A percentile compares a stretch with the other conserved stretches of the same genome.
These are phyloP conservation scores for Tetracladium setigerum DNA, from an alignment of 495 filamentous ascomycete genomes.

Conservation along the genomic window DNA sequence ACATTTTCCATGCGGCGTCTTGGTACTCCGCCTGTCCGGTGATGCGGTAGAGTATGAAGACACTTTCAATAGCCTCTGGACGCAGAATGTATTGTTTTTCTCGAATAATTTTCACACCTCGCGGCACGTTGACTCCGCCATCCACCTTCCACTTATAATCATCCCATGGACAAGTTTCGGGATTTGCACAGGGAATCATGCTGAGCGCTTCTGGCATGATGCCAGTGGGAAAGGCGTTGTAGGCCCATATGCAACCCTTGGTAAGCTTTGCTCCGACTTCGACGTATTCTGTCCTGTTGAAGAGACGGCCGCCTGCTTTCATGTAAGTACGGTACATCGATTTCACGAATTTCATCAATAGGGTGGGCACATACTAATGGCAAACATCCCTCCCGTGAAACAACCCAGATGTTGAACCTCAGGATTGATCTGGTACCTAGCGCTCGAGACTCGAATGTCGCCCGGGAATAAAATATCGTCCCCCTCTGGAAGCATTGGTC, in stretches of 20 bases:
- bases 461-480: slow-evolving; percentile 68
- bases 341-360: slow-evolving; percentile 31
- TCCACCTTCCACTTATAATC: slow-evolving; percentile 48
- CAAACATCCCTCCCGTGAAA: slow-evolving; percentile 90
- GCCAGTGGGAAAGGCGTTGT: slow-evolving; percentile 63
- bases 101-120: slow-evolving; percentile 32
- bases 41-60: slow-evolving; percentile 51
- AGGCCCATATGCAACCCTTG: slow-evolving; percentile 84
- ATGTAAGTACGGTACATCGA: slow-evolving; percentile 26
- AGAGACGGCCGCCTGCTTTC: slow-evolving; percentile 69
- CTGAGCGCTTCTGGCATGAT: slow-evolving; percentile 69
- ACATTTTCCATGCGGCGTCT: slow-evolving; percentile 53
- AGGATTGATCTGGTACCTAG: slow-evolving; percentile 25
- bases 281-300: slow-evolving; percentile 57
- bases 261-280: slow-evolving; percentile 70
- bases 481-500: slow-evolving; percentile 68
- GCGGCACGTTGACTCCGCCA: slow-evolving; percentile 44
- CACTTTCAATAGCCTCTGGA: slow-evolving; percentile 53
- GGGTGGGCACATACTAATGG: slow-evolving; percentile 32
- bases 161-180: slow-evolving; percentile 63
- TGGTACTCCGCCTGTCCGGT: slow-evolving; percentile 43
- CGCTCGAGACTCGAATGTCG: slow-evolving; percentile 28
- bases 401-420: slow-evolving; percentile 50
- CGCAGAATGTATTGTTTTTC: slow-evolving; percentile 31
- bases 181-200: slow-evolving; percentile 55